Percentiles rank a stretch among this genome's conserved stretches.
Conservation (phyloP, 441 rosid genomes). For the Gossypium aridum region DNA sequence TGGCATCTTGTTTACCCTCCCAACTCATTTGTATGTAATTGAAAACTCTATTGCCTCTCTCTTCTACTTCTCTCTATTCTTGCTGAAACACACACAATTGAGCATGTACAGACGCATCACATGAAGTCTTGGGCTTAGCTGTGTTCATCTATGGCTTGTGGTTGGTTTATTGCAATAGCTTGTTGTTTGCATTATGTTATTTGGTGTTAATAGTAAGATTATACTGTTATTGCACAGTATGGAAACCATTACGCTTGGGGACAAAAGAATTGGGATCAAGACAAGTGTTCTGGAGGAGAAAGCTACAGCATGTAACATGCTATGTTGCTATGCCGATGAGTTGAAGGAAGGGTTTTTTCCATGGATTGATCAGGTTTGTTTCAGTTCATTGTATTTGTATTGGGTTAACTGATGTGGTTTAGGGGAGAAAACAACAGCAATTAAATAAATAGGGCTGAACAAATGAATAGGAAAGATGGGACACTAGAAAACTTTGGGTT, state of each 20-base stretch:
- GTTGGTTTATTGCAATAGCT: constrained; percentile 1
- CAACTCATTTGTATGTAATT: background rate
- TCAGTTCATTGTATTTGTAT: constrained; percentile 9
- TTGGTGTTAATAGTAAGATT: constrained; percentile 16
- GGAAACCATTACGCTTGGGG: constrained; percentile 99
- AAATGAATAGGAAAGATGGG: background rate
- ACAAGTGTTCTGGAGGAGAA: constrained; percentile 98
- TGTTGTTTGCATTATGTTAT: constrained; percentile 11
- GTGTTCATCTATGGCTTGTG: background rate
- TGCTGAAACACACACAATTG: background rate
- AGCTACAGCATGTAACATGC: constrained; percentile 98
- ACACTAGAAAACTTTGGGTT: background rate
- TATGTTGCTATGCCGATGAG: constrained; percentile 98
- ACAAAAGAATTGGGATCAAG: constrained; percentile 96
- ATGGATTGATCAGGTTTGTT: constrained; percentile 92
- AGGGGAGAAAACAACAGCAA: background rate
- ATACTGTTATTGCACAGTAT: constrained; percentile 48
- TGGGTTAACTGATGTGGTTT: background rate
- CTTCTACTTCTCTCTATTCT: background rate
- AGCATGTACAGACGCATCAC: background rate
- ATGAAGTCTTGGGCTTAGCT: background rate
- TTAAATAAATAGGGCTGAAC: background rate
- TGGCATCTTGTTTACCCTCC: background rate
- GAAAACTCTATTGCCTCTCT: background rate
- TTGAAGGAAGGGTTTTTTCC: constrained; percentile 98